Evolutionary conservation across 2,329 filamentous ascomycete species (phyloP), one percentile per base, ranked within the genome.

Genomic region (Cordyceps cicadae): DNA sequence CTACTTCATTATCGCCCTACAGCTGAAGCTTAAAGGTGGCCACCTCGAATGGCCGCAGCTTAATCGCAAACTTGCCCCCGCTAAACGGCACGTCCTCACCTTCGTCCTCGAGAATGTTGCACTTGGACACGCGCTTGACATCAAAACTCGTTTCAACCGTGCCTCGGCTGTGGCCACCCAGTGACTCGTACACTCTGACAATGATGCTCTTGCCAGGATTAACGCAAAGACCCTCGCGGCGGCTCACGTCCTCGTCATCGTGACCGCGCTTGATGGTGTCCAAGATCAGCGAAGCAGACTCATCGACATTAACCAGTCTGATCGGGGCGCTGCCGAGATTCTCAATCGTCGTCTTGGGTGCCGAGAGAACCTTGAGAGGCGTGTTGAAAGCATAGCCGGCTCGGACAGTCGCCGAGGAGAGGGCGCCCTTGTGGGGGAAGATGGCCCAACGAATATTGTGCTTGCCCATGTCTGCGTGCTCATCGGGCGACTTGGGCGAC

Each of bases 241-340:
- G 74, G 50, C 81, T 84, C 49, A 92, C 82, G 66, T 92, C 89
- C 68, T 88, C 86, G 66, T 93, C 89, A 67, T 93, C 89, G 70
- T 93, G 89, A n/a, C 90, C 94, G 61, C 94, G 87, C 81, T 99
- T 99, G 72, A 99, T 82, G 0, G 87, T 88, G 71, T 99, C 94
- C 0, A 99, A 78, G 3, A 99, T 79, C 21, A 99, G 77, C 3
- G 88, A 87, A 11, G 79, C 71, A 24, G 73, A 74, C 32, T 70
- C 70, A 54, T 75, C 73, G 50, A 81, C 79, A 51, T 87, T 87
- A 1, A 79, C 78, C n/a, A 97, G 75, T 63, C 81, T 82, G 69
- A 97, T 83, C 0, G 88, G 83, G 1, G 71, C 67, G 21, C 65
- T 62, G 1, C 66, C 63, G 14, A 71, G 64, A 52, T 54, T 67